These are phyloP conservation scores for Purpureocillium lavendulum DNA, from an alignment of 2,329 filamentous ascomycete genomes.

Conservation along the genomic window DNA sequence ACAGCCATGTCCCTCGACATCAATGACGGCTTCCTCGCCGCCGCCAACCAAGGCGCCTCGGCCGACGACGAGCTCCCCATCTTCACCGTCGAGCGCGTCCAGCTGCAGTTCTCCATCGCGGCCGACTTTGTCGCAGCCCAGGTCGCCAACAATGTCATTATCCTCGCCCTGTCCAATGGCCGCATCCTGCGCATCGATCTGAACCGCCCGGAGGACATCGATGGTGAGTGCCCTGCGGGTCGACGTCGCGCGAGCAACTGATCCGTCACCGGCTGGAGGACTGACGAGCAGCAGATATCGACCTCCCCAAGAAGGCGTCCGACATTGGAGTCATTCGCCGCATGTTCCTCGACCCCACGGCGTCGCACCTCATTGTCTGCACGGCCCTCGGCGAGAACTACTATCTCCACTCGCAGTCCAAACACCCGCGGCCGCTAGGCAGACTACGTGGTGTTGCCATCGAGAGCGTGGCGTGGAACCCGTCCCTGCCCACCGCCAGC, in stretches of 20 bases:
- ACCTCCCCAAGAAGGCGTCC: constrained; percentile 85
- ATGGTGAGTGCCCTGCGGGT: constrained; percentile 54
- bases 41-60: constrained; percentile 32
- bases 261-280: constrained; percentile 5
- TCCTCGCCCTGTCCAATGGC: constrained; percentile 84
- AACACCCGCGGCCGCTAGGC: constrained; percentile 73
- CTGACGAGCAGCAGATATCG: constrained; percentile 62
- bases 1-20: constrained; percentile 27
- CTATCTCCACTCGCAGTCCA: constrained; percentile 93
- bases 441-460: constrained; percentile 80
- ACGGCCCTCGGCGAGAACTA: constrained; percentile 93
- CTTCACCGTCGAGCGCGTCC: constrained; percentile 87
- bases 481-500: constrained; percentile 82
- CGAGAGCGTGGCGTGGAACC: constrained; percentile 91
- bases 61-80: constrained; percentile 68
- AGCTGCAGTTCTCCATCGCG: constrained; percentile 88
- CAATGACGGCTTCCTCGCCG: constrained; percentile 61
- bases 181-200: constrained; percentile 91
- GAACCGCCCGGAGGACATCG: constrained; percentile 89
- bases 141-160: constrained; percentile 93
- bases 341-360: constrained; percentile 96
- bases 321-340: constrained; percentile 88
- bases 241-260: neutral
- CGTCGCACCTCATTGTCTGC: constrained; percentile 85
- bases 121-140: constrained; percentile 95